Evolutionary conservation across 371 early-diverging fungal species (phyloP), one percentile per base, ranked within the genome.

Genomic region (Rozella allomycis): DNA sequence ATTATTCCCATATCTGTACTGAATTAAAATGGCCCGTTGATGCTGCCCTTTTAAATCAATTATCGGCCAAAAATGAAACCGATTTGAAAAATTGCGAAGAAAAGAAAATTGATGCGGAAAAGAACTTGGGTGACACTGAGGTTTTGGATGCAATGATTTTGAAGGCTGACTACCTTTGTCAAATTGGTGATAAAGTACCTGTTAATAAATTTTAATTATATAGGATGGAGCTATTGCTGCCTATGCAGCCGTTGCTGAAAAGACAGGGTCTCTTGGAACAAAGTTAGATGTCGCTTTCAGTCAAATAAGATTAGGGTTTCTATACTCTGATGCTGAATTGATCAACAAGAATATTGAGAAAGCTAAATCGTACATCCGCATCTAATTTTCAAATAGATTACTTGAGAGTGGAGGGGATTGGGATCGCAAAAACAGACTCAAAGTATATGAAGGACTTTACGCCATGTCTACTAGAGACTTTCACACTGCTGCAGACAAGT

Each of bases 321-420:
- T 96, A 49, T 82, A 70, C 47, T 51, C 59, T 27, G 87, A 87
- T 46, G 63, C 71, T 39, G 71, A 68, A 12, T 47, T 84, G 26
- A 73, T 78, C 28, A 67, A 63, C 38, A 60, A 70, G 6, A 75
- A 76, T 45, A 67, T 83, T 48, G 74, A 80, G 51, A 72, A 74
- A 54, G 72, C 67, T 42, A 62, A 76, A 52, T 52, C 55, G 64
- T 66, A 42, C 12, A 30, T 20, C 40, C 14, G 2, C 10, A 20
- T n/a, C 13, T 3, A 12, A 4, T 17, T 9, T 17, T 3, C 23
- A 1, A 25, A 4, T 17, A 72, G 81, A 28, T 58, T 90, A 39
- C 80, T 91, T 35, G 88, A 96, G 46, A 79, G 83, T 54, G 94
- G 93, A 23, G 93, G 97, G 17, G 99, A 98, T 62, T 99, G 99